Base-by-base conservation (phyloP, 2,329 filamentous ascomycete genomes). In the Alternaria sp. region DNA sequence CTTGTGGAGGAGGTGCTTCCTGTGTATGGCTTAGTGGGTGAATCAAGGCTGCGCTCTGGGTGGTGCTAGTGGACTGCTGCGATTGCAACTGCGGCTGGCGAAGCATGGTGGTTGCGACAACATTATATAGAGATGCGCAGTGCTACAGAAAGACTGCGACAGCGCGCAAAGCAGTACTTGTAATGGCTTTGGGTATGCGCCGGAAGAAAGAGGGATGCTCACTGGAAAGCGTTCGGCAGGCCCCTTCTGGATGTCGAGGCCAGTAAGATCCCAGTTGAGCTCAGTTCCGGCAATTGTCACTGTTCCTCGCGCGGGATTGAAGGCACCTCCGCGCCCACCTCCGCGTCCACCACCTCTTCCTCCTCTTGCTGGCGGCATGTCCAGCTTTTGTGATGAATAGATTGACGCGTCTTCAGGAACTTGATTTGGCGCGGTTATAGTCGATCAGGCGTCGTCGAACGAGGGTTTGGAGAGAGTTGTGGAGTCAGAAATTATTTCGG, bases 231-330 rank as follows among this genome's bases (percentile, higher is more conserved):
- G 73, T 63, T 78, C 77, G 46, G 74, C 74, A 24, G 79, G 79
- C 41, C 72, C 75, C 42, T 71, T 76, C 56, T 77, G 70, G 5
- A 80, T 72, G 24, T 79, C 75, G 40, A 79, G 71, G 56, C 79
- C 76, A 54, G 68, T 69, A 53, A 78, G 69, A 56, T 79, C 78
- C 77, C 76, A 79, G 46, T 76, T 72, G 54, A 80, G 62, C 57
- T 80, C 79, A 7, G 78, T 76, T 54, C 79, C 79, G 36, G 72
- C 79, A 63, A 80, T 80, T 60, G 74, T 77, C 54, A 78, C 72
- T 34, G 67, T 74, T 6, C 73, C 70, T 48, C 71, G 74, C 44
- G 66, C 65, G n/a, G 65, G 61, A 53, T 68, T 69, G 58, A 71
- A 70, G 31, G 61, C 67, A 37, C 74, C 73, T 39, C 74, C 68